A percentile compares a stretch with the other conserved stretches of the same genome.
Evolutionary conservation across 2,329 filamentous ascomycete species (phyloP).

Genomic region (Xylaria digitata): DNA sequence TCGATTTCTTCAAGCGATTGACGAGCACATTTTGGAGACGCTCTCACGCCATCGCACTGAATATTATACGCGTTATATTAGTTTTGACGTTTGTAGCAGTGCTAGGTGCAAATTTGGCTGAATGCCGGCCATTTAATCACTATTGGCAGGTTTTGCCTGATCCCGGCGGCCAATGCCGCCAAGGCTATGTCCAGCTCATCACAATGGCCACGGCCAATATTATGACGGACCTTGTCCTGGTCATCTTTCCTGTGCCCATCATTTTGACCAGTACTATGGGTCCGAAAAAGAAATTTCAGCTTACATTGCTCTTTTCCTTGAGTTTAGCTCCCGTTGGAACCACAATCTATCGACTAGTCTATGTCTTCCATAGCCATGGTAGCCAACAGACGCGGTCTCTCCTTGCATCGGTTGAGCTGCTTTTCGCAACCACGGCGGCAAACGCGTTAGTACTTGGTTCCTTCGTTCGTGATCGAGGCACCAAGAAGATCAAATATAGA

Average conservation of each 20-base stretch:
- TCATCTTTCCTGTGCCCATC: constrained; percentile 90
- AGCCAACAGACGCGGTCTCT: constrained; percentile 89
- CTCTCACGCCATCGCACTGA: constrained; percentile 77
- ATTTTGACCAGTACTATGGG: constrained; percentile 83
- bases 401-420: constrained; percentile 87
- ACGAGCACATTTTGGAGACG: constrained; percentile 84
- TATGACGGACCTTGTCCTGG: constrained; percentile 86
- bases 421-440: constrained; percentile 87
- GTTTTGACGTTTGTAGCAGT: constrained; percentile 82
- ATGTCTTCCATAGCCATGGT: constrained; percentile 76
- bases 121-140: constrained; percentile 80
- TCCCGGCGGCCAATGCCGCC: constrained; percentile 85
- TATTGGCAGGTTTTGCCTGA: constrained; percentile 89
- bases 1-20: constrained; percentile 90
- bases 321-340: constrained; percentile 83
- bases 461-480: constrained; percentile 88
- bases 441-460: constrained; percentile 92
- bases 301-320: constrained; percentile 84
- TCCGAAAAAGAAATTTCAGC: constrained; percentile 80
- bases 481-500: constrained; percentile 89
- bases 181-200: constrained; percentile 86
- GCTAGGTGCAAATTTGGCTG: constrained; percentile 81
- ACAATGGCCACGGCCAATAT: constrained; percentile 92
- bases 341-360: constrained; percentile 83
- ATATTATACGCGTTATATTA: constrained; percentile 79